Evolutionary conservation across 2,329 filamentous ascomycete genomes (phyloP).

Genomic region (Fusarium transvaalense): DNA sequence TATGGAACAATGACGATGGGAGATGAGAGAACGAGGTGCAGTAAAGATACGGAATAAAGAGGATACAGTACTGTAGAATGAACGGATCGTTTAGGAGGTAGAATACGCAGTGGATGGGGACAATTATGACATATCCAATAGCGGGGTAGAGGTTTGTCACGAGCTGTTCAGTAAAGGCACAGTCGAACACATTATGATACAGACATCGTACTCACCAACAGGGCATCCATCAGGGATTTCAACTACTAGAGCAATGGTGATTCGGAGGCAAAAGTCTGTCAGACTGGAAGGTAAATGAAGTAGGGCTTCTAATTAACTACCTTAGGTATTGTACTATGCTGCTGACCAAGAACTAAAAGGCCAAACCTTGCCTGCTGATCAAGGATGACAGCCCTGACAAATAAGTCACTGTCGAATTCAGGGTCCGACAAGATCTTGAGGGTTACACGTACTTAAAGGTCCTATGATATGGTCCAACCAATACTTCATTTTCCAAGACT

Average conservation of each 20-base stretch:
- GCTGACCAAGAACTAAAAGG: constrained; percentile 30
- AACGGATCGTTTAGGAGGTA: neutral
- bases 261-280: constrained; percentile 10
- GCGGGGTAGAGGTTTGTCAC: constrained; percentile 35
- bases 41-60: neutral
- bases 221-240: neutral
- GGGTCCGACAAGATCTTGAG: constrained; percentile 18
- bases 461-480: neutral
- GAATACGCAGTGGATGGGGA: neutral
- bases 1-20: constrained; percentile 30
- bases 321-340: constrained; percentile 6
- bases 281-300: neutral
- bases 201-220: neutral
- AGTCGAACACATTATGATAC: constrained; percentile 1
- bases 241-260: neutral
- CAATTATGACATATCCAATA: constrained; percentile 33
- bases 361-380: constrained; percentile 34
- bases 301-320: neutral
- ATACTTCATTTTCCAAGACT: neutral
- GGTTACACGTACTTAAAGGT: neutral
- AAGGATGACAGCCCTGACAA: constrained; percentile 33
- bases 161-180: constrained; percentile 20
- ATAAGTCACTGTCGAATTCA: constrained; percentile 17
- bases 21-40: constrained; percentile 5
- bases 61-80: too few relatives aligned